A percentile compares a stretch with the other conserved stretches of the same genome.
Evolutionary conservation across 2,329 filamentous ascomycete species (phyloP).

Genomic region (Exutisphaerella laricina): DNA sequence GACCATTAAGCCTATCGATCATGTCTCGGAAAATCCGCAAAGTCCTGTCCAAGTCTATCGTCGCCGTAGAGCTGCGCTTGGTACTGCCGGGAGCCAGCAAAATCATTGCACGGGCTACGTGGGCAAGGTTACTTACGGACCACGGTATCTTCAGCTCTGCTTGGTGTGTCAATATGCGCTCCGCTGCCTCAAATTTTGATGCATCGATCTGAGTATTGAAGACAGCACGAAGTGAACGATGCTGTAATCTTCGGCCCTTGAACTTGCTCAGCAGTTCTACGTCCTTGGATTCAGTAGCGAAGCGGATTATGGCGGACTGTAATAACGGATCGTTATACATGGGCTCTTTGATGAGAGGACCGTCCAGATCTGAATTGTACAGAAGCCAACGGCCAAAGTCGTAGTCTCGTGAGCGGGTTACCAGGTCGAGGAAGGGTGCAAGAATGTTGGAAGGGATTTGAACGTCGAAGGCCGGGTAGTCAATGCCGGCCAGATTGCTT

Average conservation of each 20-base stretch:
- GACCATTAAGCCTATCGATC: not conserved
- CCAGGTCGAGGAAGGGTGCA: conserved; percentile 48
- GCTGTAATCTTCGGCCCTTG: conserved; percentile 5
- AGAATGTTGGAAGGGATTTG: conserved; percentile 46
- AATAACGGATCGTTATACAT: conserved; percentile 46
- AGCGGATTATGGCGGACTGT: conserved; percentile 50
- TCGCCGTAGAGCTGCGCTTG: not conserved
- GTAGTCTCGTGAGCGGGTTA: conserved; percentile 42
- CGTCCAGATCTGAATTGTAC: conserved; percentile 48
- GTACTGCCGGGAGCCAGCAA: not conserved
- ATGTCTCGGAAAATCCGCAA: conserved; percentile 10
- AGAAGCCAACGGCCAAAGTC: conserved; percentile 51
- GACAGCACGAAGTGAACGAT: conserved; percentile 30
- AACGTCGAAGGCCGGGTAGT: conserved; percentile 43
- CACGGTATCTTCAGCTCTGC: conserved; percentile 15
- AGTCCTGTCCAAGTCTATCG: conserved; percentile 7
- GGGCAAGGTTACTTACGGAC: conserved; percentile 10
- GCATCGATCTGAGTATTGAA: conserved; percentile 40
- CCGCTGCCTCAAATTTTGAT: conserved; percentile 39
- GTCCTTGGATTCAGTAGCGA: conserved; percentile 48
- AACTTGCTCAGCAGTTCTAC: conserved; percentile 29
- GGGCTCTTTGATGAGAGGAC: conserved; percentile 45
- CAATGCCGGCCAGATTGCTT: conserved; percentile 32
- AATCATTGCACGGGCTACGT: conserved; percentile 13
- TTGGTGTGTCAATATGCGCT: conserved; percentile 32